These are phyloP conservation scores for Termitomyces sp. DNA, from an alignment of 768 basidiomycete species.

Conservation along the genomic window DNA sequence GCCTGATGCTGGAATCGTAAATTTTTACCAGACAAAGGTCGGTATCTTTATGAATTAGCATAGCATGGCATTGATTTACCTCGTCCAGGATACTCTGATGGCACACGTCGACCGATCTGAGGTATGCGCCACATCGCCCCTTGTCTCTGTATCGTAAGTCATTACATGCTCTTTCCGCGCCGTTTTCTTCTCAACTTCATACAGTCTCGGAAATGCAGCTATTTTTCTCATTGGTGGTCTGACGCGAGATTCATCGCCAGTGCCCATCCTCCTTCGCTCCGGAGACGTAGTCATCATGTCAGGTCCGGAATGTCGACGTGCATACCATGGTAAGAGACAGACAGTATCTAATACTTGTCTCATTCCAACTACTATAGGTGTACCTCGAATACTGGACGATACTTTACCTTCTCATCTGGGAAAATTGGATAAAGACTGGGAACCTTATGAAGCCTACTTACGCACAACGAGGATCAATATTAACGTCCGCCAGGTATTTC, in stretches of 20 bases:
- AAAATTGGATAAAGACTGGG: constrained; percentile 44
- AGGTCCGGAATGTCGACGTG: constrained; percentile 74
- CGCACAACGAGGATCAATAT: constrained; percentile 75
- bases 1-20: constrained; percentile 95
- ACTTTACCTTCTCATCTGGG: constrained; percentile 64
- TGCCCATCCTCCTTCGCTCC: constrained; percentile 80
- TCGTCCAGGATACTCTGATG: constrained; percentile 81
- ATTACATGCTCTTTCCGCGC: neutral
- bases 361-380: constrained; percentile 38
- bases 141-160: constrained; percentile 89
- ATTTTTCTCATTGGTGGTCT: constrained; percentile 86
- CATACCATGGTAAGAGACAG: constrained; percentile 79
- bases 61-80: neutral
- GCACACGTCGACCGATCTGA: constrained; percentile 98
- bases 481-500: constrained; percentile 88
- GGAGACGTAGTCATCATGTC: constrained; percentile 95
- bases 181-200: neutral
- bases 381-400: constrained; percentile 82
- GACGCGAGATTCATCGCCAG: constrained; percentile 71
- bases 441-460: constrained; percentile 59
- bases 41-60: neutral
- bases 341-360: neutral
- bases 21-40: constrained; percentile 85
- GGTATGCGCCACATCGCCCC: constrained; percentile 84
- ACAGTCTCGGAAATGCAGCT: constrained; percentile 81